phyloP scores from a whole-genome alignment of 768 basidiomycete species.

The Lactarius vividus region DNA sequence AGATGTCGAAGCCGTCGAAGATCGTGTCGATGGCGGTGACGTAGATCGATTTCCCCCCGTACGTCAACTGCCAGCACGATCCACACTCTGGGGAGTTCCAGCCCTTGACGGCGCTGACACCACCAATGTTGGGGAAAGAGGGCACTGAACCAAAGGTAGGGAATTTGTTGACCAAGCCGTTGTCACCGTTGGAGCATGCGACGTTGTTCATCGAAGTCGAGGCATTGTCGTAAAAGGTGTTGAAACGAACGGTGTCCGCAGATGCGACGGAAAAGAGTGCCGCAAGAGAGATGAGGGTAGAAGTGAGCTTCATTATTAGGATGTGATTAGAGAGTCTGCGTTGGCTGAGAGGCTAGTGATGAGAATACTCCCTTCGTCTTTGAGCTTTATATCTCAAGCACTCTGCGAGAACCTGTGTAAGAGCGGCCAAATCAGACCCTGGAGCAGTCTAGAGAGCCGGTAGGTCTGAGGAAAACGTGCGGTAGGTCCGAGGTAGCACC shows the following conservation, averaged over 20 bases:
- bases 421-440: not conserved
- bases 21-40: constrained; percentile 35
- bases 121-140: constrained; percentile 27
- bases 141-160: constrained; percentile 24
- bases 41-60: constrained; percentile 25
- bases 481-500: not conserved
- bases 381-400: not conserved
- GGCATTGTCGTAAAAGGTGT: constrained; percentile 17
- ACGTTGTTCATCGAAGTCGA: constrained; percentile 15
- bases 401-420: not conserved
- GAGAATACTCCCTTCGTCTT: not conserved
- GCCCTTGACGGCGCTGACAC: constrained; percentile 33
- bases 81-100: constrained; percentile 31
- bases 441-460: not conserved
- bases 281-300: not conserved
- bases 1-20: constrained; percentile 45
- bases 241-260: constrained; percentile 5
- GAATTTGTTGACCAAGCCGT: constrained; percentile 28
- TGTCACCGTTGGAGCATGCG: constrained; percentile 30
- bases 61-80: constrained; percentile 30
- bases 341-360: not conserved
- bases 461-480: not conserved
- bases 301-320: not conserved
- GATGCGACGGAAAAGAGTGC: not conserved
- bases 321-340: not conserved